phyloP scores from a whole-genome alignment of 345 rosid genomes.

The Populus davidiana region DNA sequence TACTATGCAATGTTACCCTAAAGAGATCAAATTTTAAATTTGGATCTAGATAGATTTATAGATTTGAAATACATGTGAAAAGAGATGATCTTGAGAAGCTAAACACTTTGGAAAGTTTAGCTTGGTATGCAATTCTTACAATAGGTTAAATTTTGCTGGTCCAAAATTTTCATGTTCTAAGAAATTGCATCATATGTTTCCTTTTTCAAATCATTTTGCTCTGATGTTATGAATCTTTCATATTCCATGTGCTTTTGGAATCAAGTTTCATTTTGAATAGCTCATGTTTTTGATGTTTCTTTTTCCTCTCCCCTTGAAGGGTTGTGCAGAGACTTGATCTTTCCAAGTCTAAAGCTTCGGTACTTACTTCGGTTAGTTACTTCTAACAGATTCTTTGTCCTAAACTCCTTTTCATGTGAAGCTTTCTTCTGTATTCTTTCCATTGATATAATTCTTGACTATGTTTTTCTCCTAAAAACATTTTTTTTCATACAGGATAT shows the following conservation, averaged over 20 bases:
- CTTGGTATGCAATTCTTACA: neutral
- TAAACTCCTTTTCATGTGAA: conserved; percentile 14
- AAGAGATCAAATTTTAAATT: neutral
- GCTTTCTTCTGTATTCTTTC: conserved; percentile 4
- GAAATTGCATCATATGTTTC: neutral
- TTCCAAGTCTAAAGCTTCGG: conserved; percentile 95
- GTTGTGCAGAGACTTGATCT: conserved; percentile 95
- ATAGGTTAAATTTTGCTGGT: neutral
- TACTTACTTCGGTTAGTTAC: conserved; percentile 86
- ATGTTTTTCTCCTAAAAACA: conserved; percentile 14
- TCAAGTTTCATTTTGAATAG: neutral
- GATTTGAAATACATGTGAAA: neutral
- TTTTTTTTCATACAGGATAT: conserved; percentile 59
- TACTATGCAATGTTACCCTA: neutral
- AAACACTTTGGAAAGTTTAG: neutral
- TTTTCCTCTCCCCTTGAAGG: conserved; percentile 44
- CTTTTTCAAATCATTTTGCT: no score
- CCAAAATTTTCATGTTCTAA: neutral
- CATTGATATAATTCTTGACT: conserved; percentile 8
- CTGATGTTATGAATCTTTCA: neutral
- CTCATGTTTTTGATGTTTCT: conserved; percentile 23
- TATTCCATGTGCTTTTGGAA: neutral
- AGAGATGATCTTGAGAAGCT: neutral
- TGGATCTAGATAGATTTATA: neutral
- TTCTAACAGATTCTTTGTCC: conserved; percentile 1